Percentiles rank a stretch among this genome's conserved stretches.
These are phyloP conservation scores for Apostasia shenzhenica DNA, from an alignment of 106 monocot genomes.

Conservation along the genomic window DNA sequence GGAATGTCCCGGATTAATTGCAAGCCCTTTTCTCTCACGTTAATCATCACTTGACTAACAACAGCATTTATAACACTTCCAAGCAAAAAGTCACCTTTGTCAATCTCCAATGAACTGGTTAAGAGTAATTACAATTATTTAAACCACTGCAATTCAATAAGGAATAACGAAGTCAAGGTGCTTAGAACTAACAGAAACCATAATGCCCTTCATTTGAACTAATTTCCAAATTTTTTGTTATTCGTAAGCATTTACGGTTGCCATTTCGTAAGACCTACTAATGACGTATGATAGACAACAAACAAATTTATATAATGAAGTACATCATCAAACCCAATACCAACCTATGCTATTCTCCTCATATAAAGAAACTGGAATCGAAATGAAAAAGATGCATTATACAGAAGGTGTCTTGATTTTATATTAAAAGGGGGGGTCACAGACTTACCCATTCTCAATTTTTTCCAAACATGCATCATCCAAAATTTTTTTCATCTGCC, in stretches of 20 bases:
- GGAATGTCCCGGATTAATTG: conserved; percentile 89
- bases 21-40: conserved; percentile 70
- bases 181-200: no score
- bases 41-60: conserved; percentile 92
- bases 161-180: neutral
- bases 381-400: no score
- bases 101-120: conserved; percentile 64
- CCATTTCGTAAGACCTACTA: no score
- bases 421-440: neutral
- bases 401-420: no score
- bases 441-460: conserved; percentile 76
- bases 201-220: no score
- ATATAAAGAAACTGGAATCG: neutral
- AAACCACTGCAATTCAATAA: neutral
- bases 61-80: conserved; percentile 77
- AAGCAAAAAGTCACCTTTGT: conserved; percentile 62
- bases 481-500: conserved; percentile 73
- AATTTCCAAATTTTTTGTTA: no score
- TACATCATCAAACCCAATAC: no score
- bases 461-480: conserved; percentile 58
- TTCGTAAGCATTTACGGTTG: no score
- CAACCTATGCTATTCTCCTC: neutral
- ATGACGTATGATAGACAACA: no score
- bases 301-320: no score
- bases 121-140: conserved; percentile 4